Evolutionary conservation across 2,329 filamentous ascomycete species (phyloP), one percentile per base, ranked within the genome.

Genomic region (Rhynchosporium secalis): DNA sequence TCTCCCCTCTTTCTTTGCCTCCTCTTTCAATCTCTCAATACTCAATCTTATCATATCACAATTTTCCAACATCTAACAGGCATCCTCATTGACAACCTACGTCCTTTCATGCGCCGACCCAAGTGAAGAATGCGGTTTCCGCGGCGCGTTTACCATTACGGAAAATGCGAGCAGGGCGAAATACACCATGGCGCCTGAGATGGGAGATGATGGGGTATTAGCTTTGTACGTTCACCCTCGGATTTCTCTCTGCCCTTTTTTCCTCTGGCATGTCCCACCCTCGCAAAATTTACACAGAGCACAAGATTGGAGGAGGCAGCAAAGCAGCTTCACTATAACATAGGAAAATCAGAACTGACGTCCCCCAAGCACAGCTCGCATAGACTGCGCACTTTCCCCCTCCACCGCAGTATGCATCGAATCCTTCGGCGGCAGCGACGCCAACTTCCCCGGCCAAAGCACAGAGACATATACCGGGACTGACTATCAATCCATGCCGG

Each of bases 1-100:
- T n/a, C 40, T 9, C 10, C 7, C 45, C 20, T 47, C 43, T 28
- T 36, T 28, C 15, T 36, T 10, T 29, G 59, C n/a, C 33, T 33
- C 33, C 3, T n/a, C 40, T 43, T 8, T 56, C 62, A 31, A 40
- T 28, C 12, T 31, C 40, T 20, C 20, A 20, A 20, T 20, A 20
- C 20, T 20, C 20, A 20, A 20, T 20, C 20, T 20, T 20, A 20
- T 20, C 20, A 20, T 20, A 20, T 20, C 20, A 20, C 20, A 20
- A 20, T 20, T 20, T 20, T 20, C 20, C 20, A 20, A 20, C 20
- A 20, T 20, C 20, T 20, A 26, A n/a, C 48, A 68, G 65, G 68
- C 68, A n/a, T 58, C 64, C 8, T 60, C 62, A 3, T 62, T 66
- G 2, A 70, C 67, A 38, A 70, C 68, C n/a, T 70, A 69, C 47